Conservation (phyloP, 2,329 filamentous ascomycete genomes). For the Penicillium sp. region DNA sequence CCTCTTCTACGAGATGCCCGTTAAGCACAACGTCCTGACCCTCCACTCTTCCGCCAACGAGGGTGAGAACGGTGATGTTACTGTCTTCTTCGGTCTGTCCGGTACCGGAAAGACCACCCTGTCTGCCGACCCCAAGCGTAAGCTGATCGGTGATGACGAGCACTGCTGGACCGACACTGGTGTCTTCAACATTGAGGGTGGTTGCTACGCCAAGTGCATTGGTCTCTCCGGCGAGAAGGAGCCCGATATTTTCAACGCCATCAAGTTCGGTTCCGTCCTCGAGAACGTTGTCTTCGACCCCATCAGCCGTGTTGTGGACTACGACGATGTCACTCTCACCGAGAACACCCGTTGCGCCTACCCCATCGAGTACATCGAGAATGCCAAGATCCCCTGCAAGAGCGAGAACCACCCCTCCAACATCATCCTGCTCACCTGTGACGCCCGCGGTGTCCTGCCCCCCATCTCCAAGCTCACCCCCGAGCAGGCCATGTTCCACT, state of each 20-base stretch:
- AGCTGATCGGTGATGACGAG: slow-evolving; percentile 97
- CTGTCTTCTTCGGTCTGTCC: slow-evolving; percentile 98
- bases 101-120: slow-evolving; percentile 98
- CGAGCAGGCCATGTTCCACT: slow-evolving; percentile 99
- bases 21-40: slow-evolving; percentile 98
- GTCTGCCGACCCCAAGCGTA: slow-evolving; percentile 93
- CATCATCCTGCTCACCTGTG: slow-evolving; percentile 97
- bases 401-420: slow-evolving; percentile 86
- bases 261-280: slow-evolving; percentile 93
- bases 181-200: slow-evolving; percentile 99
- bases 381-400: slow-evolving; percentile 97
- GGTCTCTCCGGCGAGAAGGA: slow-evolving; percentile 98
- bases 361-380: slow-evolving; percentile 97
- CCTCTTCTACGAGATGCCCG: slow-evolving; percentile 99
- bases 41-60: slow-evolving; percentile 99
- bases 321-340: slow-evolving; percentile 90
- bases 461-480: slow-evolving; percentile 96
- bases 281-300: slow-evolving; percentile 99
- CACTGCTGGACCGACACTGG: slow-evolving; percentile 98
- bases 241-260: slow-evolving; percentile 94
- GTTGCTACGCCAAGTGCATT: slow-evolving; percentile 99
- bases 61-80: slow-evolving; percentile 90
- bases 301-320: slow-evolving; percentile 84
- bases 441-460: slow-evolving; percentile 93
- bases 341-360: slow-evolving; percentile 99